Percentiles rank a stretch among this genome's conserved stretches.
These are phyloP conservation scores for Naganishia randhawae DNA, from an alignment of 768 basidiomycete species.

Conservation along the genomic window DNA sequence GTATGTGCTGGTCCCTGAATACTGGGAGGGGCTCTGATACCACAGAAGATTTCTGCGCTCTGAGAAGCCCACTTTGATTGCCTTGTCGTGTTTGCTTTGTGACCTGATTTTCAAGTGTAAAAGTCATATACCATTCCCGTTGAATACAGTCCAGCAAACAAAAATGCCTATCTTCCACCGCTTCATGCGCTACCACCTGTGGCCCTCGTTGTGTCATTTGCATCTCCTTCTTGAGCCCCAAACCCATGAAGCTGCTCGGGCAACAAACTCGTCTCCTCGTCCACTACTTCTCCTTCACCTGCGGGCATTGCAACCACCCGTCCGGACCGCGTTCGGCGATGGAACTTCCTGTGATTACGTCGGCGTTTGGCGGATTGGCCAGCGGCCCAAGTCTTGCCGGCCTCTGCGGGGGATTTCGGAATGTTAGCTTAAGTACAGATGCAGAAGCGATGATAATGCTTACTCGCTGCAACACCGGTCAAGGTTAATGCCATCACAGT, in stretches of 20 bases:
- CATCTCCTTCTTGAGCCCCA: neutral
- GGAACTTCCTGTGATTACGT: slow-evolving; percentile 33
- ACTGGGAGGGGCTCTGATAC: too few species aligned
- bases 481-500: slow-evolving; percentile 43
- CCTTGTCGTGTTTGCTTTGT: too few species aligned
- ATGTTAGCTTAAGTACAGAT: neutral
- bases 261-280: slow-evolving; percentile 44
- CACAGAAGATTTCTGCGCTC: too few species aligned
- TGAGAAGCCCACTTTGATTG: too few species aligned
- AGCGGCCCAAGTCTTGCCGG: slow-evolving; percentile 49
- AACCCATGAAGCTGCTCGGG: slow-evolving; percentile 23
- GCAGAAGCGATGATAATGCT: slow-evolving; percentile 4
- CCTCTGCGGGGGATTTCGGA: slow-evolving; percentile 28
- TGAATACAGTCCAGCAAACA: neutral
- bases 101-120: neutral
- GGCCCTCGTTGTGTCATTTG: neutral
- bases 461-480: slow-evolving; percentile 46
- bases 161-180: neutral
- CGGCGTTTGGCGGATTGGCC: slow-evolving; percentile 39
- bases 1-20: too few species aligned
- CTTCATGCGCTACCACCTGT: too few species aligned
- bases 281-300: slow-evolving; percentile 29
- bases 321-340: slow-evolving; percentile 46
- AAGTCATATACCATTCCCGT: neutral
- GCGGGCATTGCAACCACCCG: slow-evolving; percentile 44